A percentile compares a stretch with the other conserved stretches of the same genome.
Evolutionary conservation across 2,329 filamentous ascomycete species (phyloP).

Genomic region (Aspergillus viridinutans): DNA sequence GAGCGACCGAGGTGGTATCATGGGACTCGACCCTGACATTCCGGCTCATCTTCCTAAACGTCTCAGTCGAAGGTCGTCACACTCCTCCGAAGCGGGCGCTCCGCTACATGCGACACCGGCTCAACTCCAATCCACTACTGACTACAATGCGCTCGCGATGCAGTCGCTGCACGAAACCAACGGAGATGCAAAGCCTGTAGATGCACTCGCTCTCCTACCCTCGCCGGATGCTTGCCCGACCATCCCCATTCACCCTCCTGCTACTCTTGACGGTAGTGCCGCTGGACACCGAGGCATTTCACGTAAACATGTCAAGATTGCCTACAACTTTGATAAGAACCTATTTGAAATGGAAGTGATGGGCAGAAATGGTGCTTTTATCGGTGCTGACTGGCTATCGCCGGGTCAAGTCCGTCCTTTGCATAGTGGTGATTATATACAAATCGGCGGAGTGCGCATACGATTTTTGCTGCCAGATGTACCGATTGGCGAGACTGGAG

Average conservation of each 20-base stretch:
- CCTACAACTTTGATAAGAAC: constrained; percentile 55
- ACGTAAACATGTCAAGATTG: constrained; percentile 58
- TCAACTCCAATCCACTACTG: constrained; percentile 36
- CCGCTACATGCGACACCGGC: constrained; percentile 35
- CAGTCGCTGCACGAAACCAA: constrained; percentile 37
- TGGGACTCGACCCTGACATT: constrained; percentile 45
- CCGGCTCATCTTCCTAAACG: constrained; percentile 38
- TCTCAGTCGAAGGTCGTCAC: constrained; percentile 47
- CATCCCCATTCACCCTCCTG: constrained; percentile 57
- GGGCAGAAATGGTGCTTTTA: constrained; percentile 55
- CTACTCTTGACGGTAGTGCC: constrained; percentile 42
- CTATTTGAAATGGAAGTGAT: constrained; percentile 57
- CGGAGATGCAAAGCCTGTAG: constrained; percentile 40
- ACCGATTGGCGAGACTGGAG: constrained; percentile 46
- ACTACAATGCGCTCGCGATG: constrained; percentile 47
- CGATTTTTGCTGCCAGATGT: constrained; percentile 53
- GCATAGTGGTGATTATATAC: constrained; percentile 55
- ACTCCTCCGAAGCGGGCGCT: constrained; percentile 42
- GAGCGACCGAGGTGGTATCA: constrained; percentile 54
- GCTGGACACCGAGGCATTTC: constrained; percentile 57
- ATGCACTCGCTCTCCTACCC: constrained; percentile 46
- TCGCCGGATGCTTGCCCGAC: constrained; percentile 52
- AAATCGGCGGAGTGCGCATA: constrained; percentile 56
- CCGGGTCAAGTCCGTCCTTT: constrained; percentile 47
- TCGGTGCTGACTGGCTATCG: constrained; percentile 49